A percentile compares a stretch with the other conserved stretches of the same genome.
Conservation (phyloP, 2,329 filamentous ascomycete species). For the Cercospora berteroae region DNA sequence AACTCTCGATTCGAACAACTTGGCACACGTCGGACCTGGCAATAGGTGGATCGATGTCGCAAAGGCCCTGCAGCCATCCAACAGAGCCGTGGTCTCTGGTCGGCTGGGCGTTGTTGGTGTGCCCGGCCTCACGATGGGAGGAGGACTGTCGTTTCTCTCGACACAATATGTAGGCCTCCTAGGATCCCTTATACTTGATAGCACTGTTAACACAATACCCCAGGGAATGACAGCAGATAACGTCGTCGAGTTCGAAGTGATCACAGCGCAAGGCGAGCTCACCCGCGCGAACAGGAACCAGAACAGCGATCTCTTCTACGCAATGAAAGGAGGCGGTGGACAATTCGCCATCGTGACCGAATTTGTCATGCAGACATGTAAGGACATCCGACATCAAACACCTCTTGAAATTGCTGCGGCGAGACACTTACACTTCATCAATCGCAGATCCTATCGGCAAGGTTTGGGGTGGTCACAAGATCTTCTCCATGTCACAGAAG, state of each 20-base stretch:
- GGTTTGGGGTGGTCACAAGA: conserved; percentile 50
- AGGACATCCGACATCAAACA: background rate
- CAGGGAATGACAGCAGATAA: conserved; percentile 33
- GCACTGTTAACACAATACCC: background rate
- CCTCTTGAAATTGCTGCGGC: background rate
- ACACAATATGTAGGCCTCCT: conserved; percentile 32
- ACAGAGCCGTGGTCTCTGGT: conserved; percentile 27
- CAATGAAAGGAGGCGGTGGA: conserved; percentile 30
- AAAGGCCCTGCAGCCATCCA: conserved; percentile 24
- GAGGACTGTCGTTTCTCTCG: conserved; percentile 31
- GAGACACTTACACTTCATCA: background rate
- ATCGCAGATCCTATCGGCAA: conserved; percentile 15
- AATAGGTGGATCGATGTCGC: conserved; percentile 29
- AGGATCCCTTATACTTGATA: background rate
- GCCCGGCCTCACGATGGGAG: conserved; percentile 33
- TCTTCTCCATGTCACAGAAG: conserved; percentile 42
- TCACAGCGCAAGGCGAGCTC: conserved; percentile 29
- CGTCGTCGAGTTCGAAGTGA: conserved; percentile 35
- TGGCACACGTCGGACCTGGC: conserved; percentile 33
- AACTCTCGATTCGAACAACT: conserved; percentile 33
- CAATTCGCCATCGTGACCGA: conserved; percentile 41
- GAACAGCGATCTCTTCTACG: conserved; percentile 32
- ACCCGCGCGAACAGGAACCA: conserved; percentile 27
- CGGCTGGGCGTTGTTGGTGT: conserved; percentile 31
- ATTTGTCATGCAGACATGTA: conserved; percentile 34